Evolutionary conservation across 371 early-diverging fungal genomes (phyloP), one percentile per base, ranked within the genome.

Genomic region (Saksenaea vasiformis): DNA sequence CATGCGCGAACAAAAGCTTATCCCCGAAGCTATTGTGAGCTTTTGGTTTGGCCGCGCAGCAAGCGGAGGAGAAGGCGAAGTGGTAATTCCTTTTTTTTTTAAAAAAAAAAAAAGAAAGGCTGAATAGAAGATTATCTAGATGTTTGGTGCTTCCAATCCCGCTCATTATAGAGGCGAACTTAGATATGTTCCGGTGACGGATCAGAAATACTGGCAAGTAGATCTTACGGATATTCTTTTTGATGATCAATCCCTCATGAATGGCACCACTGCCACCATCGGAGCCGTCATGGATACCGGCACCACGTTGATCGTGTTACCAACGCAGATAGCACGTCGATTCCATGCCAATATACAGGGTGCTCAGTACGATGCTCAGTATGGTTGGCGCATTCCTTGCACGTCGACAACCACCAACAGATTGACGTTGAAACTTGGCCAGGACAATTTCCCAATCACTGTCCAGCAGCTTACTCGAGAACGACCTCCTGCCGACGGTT

Each of bases 141-240:
- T 68, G 0, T 76, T 80, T 61, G 80, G 80, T 19, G 67, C 67
- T n/a, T 60, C 70, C 17, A 76, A 80, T 54, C 65, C 66, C 22
- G 65, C 59, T 0, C 71, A 75, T 59, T 77, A 73, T 53, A 67
- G 74, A 56, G 86, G 84, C 0, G 77, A 78, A 10, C 47, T 85
- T 19, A 70, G 72, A 8, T 84, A 74, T 54, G 63, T 84, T 24
- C 76, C 78, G 0, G 64, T 73, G 0, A 75, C 76, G 0, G 51
- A 65, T 24, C 66, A 74, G 64, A 73, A 73, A 47, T 84, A 84
- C 47, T 85, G 86, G 86, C 83, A 83, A 64, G 72, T 84, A 3
- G 64, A 72, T 14, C 63, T 84, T 47, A 79, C 71, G 2, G 71
- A 72, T 11, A 57, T 85, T 35, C 64, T 68, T 3, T 63, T 83